These are phyloP conservation scores for Senecio squalidus DNA, from an alignment of 140 eudicot species.

Conservation along the genomic window DNA sequence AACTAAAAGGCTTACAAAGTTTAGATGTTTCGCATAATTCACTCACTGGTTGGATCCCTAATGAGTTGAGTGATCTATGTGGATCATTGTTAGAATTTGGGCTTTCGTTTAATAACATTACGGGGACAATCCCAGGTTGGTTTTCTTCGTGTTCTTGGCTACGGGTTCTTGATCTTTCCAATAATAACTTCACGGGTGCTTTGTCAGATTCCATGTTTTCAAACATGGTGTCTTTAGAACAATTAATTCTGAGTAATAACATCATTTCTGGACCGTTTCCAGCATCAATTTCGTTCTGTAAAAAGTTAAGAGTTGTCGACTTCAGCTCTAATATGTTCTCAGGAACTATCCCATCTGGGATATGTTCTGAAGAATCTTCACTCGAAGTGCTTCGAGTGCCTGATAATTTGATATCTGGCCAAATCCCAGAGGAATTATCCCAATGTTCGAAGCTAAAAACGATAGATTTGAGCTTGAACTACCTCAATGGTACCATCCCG, in stretches of 20 bases:
- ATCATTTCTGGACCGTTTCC: conserved; percentile 66
- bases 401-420: conserved; percentile 59
- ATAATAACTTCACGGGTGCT: conserved; percentile 65
- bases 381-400: conserved; percentile 81
- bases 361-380: conserved; percentile 59
- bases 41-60: conserved; percentile 73
- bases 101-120: conserved; percentile 59
- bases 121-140: conserved; percentile 61
- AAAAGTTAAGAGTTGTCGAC: conserved; percentile 56
- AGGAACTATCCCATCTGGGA: conserved; percentile 65
- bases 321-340: conserved; percentile 80
- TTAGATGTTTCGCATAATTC: conserved; percentile 75
- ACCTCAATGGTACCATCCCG: conserved; percentile 72
- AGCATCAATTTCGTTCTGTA: conserved; percentile 48
- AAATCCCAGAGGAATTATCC: conserved; percentile 56
- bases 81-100: conserved; percentile 48
- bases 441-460: conserved; percentile 58
- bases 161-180: conserved; percentile 72
- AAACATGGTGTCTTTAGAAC: conserved; percentile 53
- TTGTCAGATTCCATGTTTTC: conserved; percentile 56
- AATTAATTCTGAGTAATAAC: conserved; percentile 51
- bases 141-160: conserved; percentile 69
- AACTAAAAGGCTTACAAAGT: conserved; percentile 45
- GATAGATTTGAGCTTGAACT: conserved; percentile 78
- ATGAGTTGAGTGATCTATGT: conserved; percentile 58